Evolutionary conservation across 2,329 filamentous ascomycete genomes (phyloP), one percentile per base, ranked within the genome.

Genomic region (Colletotrichum caudatum): DNA sequence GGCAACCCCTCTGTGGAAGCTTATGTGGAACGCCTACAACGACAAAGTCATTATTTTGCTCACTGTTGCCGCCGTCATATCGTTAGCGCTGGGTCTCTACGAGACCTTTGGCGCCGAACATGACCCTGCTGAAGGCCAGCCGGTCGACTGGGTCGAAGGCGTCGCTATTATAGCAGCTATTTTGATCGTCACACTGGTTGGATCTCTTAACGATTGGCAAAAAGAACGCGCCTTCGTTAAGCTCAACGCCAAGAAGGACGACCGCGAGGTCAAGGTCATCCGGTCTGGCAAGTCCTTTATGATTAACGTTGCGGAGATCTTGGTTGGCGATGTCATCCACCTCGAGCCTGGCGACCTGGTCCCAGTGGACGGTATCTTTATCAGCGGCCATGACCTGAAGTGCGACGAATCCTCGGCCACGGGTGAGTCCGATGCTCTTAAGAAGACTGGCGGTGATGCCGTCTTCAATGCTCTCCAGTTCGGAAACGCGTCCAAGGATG

Each of bases 331-430:
- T 77, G 85, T 94, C 2, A 84, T 93, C 71, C 87, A 92, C 77
- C 82, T 94, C 12, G 89, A 91, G 71, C 89, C 91, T 1, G 92
- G 92, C 72, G 91, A 94, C 76, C 84, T 92, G 66, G 86, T 93
- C 48, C 91, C 92, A 0, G 91, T 90, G 1, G 92, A 94, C 77
- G 92, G 92, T 7, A 85, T 93, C 64, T 88, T 93, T 71, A 90
- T 93, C 72, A 84, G 86, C 23, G 84, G 84, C 7, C 82, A 83
- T 73, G 79, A 80, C 4, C 76, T 86, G 70, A 84, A 91, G 78
- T 94, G 91, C 76, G 92, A 93, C 75, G 92, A 94, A 77, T 93
- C 91, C 3, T 92, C 91, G 14, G 90, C 90, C 1, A 93, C 92
- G 35, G 92, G 92, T 74, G 92, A 94, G 80, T 93, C 91, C 0